Evolutionary conservation across 2,329 filamentous ascomycete species (phyloP), one percentile per base, ranked within the genome.

Genomic region (Zymoseptoria crescenta): DNA sequence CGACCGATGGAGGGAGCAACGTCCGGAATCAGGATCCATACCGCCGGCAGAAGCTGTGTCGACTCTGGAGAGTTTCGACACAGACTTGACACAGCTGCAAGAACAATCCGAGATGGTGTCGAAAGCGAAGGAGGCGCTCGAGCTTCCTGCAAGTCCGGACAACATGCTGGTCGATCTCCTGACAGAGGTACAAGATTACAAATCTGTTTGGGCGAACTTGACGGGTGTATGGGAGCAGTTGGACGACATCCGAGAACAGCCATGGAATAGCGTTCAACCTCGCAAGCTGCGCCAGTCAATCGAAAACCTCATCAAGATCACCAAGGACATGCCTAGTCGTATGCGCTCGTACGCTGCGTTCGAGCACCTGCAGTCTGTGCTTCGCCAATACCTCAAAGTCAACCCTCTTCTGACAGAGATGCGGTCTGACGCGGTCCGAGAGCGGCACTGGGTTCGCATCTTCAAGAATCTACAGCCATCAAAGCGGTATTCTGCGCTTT

Each of bases 281-380:
- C 85, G 94, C 64, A 99, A 97, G 76, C 85, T 99, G 59, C 86
- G 94, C 45, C 84, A 89, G 67, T 89, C 90, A 62, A 87, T 99
- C 55, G 93, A 99, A 70, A 87, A 88, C 53, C 82, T 97, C 56
- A 90, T 97, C 73, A 96, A 96, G 79, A 96, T 96, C 83, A 97
- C 92, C 41, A 97, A 96, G 77, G 93, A 97, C 63, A 97, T 99
- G 94, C 94, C 95, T 0, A 96, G 91, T 75, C 87, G 94, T 60
- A 97, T 99, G 93, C 87, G 95, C 61, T 95, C 99, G 71, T 99
- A 99, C 74, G 93, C 95, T 67, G 95, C 95, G n/a, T 99, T 99
- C 72, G 95, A 99, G 74, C 93, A 99, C 70, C 91, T 99, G 48
- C 95, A 99, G 73, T 91, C 85, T 64, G 89, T 95, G 29, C 83